A percentile compares a stretch with the other conserved stretches of the same genome.
phyloP scores from a whole-genome alignment of 2,329 filamentous ascomycete genomes.

The Raffaelea ambrosiae region DNA sequence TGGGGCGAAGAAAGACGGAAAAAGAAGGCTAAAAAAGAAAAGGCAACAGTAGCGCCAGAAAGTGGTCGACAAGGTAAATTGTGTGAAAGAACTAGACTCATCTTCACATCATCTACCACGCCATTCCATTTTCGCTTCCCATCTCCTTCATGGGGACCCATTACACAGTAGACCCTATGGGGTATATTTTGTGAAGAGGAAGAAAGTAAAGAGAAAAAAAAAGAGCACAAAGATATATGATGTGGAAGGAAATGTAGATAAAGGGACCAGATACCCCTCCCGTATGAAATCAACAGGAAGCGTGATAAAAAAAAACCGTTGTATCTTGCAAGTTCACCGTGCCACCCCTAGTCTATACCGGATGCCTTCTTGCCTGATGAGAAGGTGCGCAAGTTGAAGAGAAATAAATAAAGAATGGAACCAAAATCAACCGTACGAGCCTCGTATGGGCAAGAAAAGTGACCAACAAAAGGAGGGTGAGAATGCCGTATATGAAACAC shows the following conservation, averaged over 20 bases:
- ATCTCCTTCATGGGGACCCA: background rate
- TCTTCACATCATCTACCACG: too few relatives aligned
- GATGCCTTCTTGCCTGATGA: background rate
- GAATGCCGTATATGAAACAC: background rate
- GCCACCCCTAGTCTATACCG: background rate
- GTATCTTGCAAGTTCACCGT: background rate
- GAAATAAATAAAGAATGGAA: background rate
- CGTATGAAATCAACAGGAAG: background rate
- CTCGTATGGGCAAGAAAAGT: background rate
- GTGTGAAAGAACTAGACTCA: too few relatives aligned
- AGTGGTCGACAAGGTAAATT: too few relatives aligned
- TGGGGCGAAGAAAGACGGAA: background rate
- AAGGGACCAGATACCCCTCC: too few relatives aligned
- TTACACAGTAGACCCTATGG: background rate
- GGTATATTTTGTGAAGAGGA: background rate
- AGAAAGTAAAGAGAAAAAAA: background rate
- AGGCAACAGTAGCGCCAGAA: background rate
- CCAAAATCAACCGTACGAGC: background rate
- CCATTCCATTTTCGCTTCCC: background rate
- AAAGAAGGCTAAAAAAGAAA: background rate
- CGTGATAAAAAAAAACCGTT: background rate
- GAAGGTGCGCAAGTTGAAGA: background rate
- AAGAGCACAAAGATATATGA: background rate
- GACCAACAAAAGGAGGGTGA: background rate
- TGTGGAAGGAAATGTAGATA: background rate